Percentiles rank a stretch among this genome's conserved stretches.
phyloP scores from a whole-genome alignment of 73 alveolate genomes.

The Strombidium stylifer region DNA sequence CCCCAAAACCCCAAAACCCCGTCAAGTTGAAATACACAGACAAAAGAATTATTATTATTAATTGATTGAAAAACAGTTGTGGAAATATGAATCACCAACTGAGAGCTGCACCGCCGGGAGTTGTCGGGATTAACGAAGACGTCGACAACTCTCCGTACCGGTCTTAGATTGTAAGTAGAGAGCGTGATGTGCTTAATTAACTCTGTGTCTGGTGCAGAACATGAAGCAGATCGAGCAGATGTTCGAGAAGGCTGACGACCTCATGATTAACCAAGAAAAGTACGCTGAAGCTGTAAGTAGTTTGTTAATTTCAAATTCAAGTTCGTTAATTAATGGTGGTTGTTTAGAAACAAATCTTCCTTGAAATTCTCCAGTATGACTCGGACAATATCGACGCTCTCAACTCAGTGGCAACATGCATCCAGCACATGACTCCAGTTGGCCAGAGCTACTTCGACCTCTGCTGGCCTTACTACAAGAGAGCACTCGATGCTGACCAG shows the following conservation, averaged over 20 bases:
- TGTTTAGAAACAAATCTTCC: slow-evolving; percentile 35
- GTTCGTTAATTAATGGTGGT: background rate
- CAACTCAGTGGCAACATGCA: slow-evolving; percentile 48
- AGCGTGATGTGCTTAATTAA: too few relatives aligned
- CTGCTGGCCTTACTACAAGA: slow-evolving; percentile 41
- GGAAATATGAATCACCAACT: too few relatives aligned
- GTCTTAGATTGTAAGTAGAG: too few relatives aligned
- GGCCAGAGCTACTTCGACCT: slow-evolving; percentile 15
- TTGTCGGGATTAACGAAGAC: too few relatives aligned
- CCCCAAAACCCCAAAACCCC: too few relatives aligned
- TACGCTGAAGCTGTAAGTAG: slow-evolving; percentile 44
- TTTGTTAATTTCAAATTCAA: background rate
- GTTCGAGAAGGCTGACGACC: slow-evolving; percentile 63
- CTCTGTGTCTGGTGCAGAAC: too few relatives aligned
- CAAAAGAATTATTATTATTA: too few relatives aligned
- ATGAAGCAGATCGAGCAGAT: slow-evolving; percentile 38
- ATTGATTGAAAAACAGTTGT: too few relatives aligned
- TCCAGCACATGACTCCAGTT: slow-evolving; percentile 22
- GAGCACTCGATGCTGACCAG: slow-evolving; percentile 57
- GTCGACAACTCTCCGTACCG: too few relatives aligned
- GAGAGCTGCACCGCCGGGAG: too few relatives aligned
- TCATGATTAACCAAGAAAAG: slow-evolving; percentile 39
- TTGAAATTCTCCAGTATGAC: slow-evolving; percentile 48
- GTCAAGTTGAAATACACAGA: too few relatives aligned
- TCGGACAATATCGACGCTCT: slow-evolving; percentile 66